Conservation (phyloP, 2,329 filamentous ascomycete genomes). For the Ceratocystis smalleyi region DNA sequence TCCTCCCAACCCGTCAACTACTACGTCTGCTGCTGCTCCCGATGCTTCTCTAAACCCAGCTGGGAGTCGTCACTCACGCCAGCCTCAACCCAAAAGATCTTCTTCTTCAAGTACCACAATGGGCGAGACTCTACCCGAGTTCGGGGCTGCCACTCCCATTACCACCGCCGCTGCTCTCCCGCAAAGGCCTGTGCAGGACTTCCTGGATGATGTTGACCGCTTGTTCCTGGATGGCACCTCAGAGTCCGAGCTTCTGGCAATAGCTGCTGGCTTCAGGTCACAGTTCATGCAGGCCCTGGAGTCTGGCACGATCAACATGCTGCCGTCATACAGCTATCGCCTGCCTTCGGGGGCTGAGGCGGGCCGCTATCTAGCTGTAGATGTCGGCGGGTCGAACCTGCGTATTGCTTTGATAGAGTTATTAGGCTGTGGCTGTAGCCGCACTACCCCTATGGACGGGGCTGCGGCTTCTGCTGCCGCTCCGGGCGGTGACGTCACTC, state of each 20-base stretch:
- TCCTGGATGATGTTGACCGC: conserved; percentile 40
- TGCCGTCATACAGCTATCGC: conserved; percentile 50
- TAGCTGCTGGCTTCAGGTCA: conserved; percentile 36
- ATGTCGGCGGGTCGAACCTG: conserved; percentile 55
- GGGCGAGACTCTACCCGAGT: conserved; percentile 6
- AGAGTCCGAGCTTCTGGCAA: conserved; percentile 28
- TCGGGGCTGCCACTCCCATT: not conserved
- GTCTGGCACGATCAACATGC: conserved; percentile 42
- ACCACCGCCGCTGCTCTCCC: not conserved
- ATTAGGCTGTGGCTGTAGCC: conserved; percentile 27
- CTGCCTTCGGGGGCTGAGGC: conserved; percentile 44
- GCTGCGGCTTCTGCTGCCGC: not conserved
- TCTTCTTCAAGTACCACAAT: conserved; percentile 14
- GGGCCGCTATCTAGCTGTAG: conserved; percentile 46
- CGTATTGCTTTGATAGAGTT: conserved; percentile 49
- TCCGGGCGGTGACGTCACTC: not conserved
- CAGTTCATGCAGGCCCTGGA: conserved; percentile 40
- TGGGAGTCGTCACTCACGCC: not conserved
- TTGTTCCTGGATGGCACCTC: conserved; percentile 35
- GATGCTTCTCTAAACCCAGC: conserved; percentile 18
- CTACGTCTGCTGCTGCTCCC: not conserved
- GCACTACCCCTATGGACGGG: not conserved
- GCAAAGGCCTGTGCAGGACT: conserved; percentile 28
- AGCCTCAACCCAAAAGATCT: conserved; percentile 7
- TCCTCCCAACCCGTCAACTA: conserved; percentile 28